phyloP scores from a whole-genome alignment of 371 early-diverging fungal genomes.

The Syncephalastrum monosporum region DNA sequence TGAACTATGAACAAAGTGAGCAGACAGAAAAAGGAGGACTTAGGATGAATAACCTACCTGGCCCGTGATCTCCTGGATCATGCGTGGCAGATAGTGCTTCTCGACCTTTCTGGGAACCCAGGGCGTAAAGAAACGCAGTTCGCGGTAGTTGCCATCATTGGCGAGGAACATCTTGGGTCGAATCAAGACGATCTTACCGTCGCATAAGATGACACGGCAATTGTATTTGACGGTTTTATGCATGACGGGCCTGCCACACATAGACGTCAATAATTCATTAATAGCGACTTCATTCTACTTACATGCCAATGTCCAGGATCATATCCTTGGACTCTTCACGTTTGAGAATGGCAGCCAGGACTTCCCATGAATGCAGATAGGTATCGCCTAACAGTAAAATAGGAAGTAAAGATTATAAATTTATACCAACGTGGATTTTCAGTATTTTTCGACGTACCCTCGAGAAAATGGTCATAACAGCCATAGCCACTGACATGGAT shows the following conservation, averaged over 20 bases:
- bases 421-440: neutral
- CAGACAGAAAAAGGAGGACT: neutral
- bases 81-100: conserved; percentile 76
- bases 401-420: neutral
- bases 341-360: conserved; percentile 71
- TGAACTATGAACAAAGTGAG: conserved; percentile 21
- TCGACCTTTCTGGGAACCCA: conserved; percentile 77
- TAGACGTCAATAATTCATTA: too few species aligned
- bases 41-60: conserved; percentile 50
- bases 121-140: conserved; percentile 91
- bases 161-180: conserved; percentile 95
- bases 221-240: conserved; percentile 93
- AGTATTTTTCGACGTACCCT: conserved; percentile 52
- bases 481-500: conserved; percentile 84
- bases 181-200: conserved; percentile 86
- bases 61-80: conserved; percentile 73
- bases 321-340: conserved; percentile 73
- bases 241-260: conserved; percentile 76
- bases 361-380: conserved; percentile 92
- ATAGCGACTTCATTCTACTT: conserved; percentile 20
- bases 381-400: conserved; percentile 72
- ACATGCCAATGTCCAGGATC: conserved; percentile 93
- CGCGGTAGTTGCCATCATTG: conserved; percentile 97
- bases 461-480: conserved; percentile 96
- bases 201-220: conserved; percentile 84